Evolutionary conservation across 495 filamentous ascomycete genomes (phyloP).

Genomic region (Daldinia loculata): DNA sequence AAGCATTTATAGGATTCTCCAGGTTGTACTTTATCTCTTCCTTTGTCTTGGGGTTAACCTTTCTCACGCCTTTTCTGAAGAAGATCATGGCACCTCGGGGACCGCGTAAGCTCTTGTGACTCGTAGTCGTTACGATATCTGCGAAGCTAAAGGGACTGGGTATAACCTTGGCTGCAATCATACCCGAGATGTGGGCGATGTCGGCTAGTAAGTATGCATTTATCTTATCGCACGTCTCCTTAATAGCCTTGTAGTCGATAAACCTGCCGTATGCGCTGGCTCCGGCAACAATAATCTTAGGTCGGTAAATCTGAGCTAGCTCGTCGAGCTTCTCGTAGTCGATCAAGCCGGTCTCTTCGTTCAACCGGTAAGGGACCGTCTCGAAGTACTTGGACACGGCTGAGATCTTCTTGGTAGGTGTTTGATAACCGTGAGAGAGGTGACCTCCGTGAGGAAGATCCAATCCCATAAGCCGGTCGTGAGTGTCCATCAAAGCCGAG

Average conservation of each 20-base stretch:
- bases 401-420: constrained; percentile 97
- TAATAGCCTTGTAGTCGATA: constrained; percentile 91
- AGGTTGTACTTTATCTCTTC: constrained; percentile 87
- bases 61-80: constrained; percentile 89
- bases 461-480: constrained; percentile 96
- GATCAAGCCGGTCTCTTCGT: constrained; percentile 90
- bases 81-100: constrained; percentile 98
- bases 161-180: constrained; percentile 90
- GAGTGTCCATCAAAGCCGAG: constrained; percentile 87
- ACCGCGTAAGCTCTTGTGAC: constrained; percentile 94
- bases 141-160: constrained; percentile 87
- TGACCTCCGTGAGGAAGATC: constrained; percentile 97
- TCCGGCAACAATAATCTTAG: constrained; percentile 94
- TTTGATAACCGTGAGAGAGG: constrained; percentile 97
- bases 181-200: constrained; percentile 97
- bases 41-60: constrained; percentile 84
- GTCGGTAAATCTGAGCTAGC: constrained; percentile 84
- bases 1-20: constrained; percentile 92
- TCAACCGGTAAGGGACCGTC: constrained; percentile 91
- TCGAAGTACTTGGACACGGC: constrained; percentile 99
- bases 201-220: constrained; percentile 92
- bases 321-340: constrained; percentile 92
- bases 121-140: constrained; percentile 98
- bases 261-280: constrained; percentile 94
- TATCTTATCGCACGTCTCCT: constrained; percentile 85